phyloP scores from a whole-genome alignment of 306 rosid genomes.

The Myrica gale region DNA sequence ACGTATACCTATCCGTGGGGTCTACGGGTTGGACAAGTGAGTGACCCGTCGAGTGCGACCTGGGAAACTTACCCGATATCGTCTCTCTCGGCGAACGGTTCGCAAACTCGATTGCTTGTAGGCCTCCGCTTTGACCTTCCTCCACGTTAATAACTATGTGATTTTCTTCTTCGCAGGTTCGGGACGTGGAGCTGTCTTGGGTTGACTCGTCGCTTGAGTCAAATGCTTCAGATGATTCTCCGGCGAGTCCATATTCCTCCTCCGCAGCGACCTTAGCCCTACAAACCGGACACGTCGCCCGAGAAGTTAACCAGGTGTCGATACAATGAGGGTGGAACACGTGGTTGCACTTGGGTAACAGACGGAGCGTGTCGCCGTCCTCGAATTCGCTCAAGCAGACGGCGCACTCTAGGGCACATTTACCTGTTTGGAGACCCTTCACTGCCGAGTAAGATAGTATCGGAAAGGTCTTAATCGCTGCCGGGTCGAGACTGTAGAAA shows the following conservation, averaged over 20 bases:
- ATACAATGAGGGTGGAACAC: slow-evolving; percentile 70
- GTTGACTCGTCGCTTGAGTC: neutral
- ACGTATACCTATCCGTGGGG: slow-evolving; percentile 51
- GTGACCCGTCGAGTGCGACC: slow-evolving; percentile 80
- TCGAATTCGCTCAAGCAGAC: slow-evolving; percentile 68
- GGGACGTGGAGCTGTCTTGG: too few relatives aligned
- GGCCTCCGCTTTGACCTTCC: too few relatives aligned
- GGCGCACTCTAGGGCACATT: slow-evolving; percentile 58
- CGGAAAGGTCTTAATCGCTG: slow-evolving; percentile 51
- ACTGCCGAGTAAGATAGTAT: slow-evolving; percentile 52
- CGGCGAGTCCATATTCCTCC: neutral
- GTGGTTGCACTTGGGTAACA: slow-evolving; percentile 67
- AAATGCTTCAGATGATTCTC: neutral
- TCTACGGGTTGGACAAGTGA: slow-evolving; percentile 38
- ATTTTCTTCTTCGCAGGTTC: too few relatives aligned
- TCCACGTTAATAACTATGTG: too few relatives aligned
- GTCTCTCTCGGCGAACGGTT: neutral
- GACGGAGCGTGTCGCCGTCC: slow-evolving; percentile 53
- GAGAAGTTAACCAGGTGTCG: slow-evolving; percentile 67
- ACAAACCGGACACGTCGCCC: slow-evolving; percentile 71
- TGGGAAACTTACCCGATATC: slow-evolving; percentile 22
- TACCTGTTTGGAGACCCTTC: slow-evolving; percentile 50
- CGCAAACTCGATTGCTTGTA: neutral
- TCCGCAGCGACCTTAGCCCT: slow-evolving; percentile 36
- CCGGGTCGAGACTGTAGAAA: slow-evolving; percentile 28